Evolutionary conservation across 495 filamentous ascomycete genomes (phyloP), one percentile per base, ranked within the genome.

Genomic region (Lophiotrema nucula): DNA sequence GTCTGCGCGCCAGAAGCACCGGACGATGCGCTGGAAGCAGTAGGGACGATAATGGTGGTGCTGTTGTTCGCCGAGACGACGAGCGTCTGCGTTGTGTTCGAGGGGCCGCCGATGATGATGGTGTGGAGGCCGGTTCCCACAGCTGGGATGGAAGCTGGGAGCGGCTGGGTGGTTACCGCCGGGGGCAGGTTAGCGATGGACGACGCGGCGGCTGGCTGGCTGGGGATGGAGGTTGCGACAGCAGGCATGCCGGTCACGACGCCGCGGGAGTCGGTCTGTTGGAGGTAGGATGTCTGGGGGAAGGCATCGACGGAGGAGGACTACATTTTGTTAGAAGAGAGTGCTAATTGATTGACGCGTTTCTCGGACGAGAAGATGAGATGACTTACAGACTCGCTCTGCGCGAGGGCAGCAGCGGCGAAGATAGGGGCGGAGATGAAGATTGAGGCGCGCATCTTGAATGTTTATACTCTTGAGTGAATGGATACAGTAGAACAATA

Each of bases 191-290:
- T 48, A 23, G 78, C 51, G 65, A 74, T 71, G 12, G 70, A 72
- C 19, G 77, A 80, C 38, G 71, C 74, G 15, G 67, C 76, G 5
- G 66, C 33, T 18, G 77, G 73, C 56, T 62, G 66, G 15, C 47
- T 50, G 37, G 76, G 73, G 52, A 76, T 73, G 8, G 54, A 52
- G 24, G 65, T 67, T 1, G 49, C 53, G 19, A 57, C 48, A 22
- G 51, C 35, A 23, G 69, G 69, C 59, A 51, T 28, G 67, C 80
- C 79, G 43, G 82, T 85, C 28, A 83, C 74, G 23, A 82, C 79
- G 60, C 81, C 78, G 24, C 72, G 68, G 43, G 81, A 79, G 74
- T 83, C 77, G 60, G 80, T 82, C 72, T 76, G 38, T 27, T 72
- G 74, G 35, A 79, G 69, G 62, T 69, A 78, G 18, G 70, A 56